Conservation (phyloP, 2,329 filamentous ascomycete genomes). For the Botrytis tulipae region DNA sequence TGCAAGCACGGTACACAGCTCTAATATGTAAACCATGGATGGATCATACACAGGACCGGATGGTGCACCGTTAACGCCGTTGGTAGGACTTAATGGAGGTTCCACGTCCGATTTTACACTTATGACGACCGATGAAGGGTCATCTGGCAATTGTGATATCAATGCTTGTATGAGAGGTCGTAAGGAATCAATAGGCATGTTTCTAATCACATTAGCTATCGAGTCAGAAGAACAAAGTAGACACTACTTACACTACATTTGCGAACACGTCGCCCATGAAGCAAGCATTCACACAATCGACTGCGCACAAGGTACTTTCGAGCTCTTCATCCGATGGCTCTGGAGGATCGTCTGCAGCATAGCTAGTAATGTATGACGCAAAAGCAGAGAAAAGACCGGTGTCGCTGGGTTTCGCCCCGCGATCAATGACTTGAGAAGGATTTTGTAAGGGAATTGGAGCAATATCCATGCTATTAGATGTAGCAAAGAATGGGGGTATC, state of each 20-base stretch:
- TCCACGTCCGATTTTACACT: conserved; percentile 84
- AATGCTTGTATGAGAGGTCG: conserved; percentile 68
- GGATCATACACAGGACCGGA: conserved; percentile 75
- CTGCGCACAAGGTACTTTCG: conserved; percentile 89
- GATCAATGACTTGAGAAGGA: conserved; percentile 89
- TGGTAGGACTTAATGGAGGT: conserved; percentile 54
- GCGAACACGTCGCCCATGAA: conserved; percentile 77
- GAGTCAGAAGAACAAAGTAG: neutral
- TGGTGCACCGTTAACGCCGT: conserved; percentile 55
- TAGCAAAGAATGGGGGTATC: conserved; percentile 65
- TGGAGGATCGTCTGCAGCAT: conserved; percentile 94
- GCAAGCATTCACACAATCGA: conserved; percentile 91
- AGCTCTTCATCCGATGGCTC: conserved; percentile 97
- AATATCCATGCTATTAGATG: conserved; percentile 66
- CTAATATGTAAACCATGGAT: conserved; percentile 82
- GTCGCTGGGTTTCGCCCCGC: conserved; percentile 73
- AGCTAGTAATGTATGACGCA: conserved; percentile 96
- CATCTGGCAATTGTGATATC: conserved; percentile 82
- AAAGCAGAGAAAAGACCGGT: conserved; percentile 89
- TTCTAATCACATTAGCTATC: conserved; percentile 44
- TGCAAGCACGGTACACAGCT: conserved; percentile 80
- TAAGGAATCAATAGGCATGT: conserved; percentile 59
- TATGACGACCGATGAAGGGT: conserved; percentile 76
- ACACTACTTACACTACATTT: conserved; percentile 68
- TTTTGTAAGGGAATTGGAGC: conserved; percentile 84